Conservation (phyloP, 129 eudicot genomes). For the Chrysanthemum lavandulifolium region DNA sequence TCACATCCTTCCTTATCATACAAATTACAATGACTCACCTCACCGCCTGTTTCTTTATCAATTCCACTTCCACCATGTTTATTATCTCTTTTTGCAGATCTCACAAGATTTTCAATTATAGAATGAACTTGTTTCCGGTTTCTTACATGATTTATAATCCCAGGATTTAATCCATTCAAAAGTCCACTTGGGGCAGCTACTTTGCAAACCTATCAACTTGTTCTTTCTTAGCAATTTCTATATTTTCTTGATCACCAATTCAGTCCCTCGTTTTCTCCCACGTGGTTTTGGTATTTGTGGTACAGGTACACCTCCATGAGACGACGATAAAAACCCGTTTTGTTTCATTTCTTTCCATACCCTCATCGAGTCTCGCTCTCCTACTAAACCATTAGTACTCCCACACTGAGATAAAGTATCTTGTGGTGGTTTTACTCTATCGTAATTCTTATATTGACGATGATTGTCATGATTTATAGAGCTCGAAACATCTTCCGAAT, state of each 20-base stretch:
- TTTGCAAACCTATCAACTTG: slow-evolving; percentile 84
- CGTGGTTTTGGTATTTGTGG: slow-evolving; percentile 50
- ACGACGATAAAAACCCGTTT: slow-evolving; percentile 63
- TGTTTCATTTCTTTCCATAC: slow-evolving; percentile 87
- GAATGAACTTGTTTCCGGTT: slow-evolving; percentile 94
- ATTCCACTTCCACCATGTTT: slow-evolving; percentile 23
- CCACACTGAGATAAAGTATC: slow-evolving; percentile 64
- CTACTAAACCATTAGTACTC: slow-evolving; percentile 48
- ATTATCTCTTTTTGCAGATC: slow-evolving; percentile 52
- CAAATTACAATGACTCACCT: slow-evolving; percentile 12
- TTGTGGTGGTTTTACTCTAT: slow-evolving; percentile 31
- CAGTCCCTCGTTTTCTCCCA: slow-evolving; percentile 57
- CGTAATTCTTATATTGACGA: slow-evolving; percentile 31
- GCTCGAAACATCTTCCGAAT: slow-evolving; percentile 57
- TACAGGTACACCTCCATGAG: slow-evolving; percentile 62
- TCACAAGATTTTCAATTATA: slow-evolving; percentile 83
- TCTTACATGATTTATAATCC: slow-evolving; percentile 91
- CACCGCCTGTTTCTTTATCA: slow-evolving; percentile 24
- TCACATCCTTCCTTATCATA: slow-evolving; percentile 29
- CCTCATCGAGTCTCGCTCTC: slow-evolving; percentile 55
- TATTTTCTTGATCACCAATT: slow-evolving; percentile 59
- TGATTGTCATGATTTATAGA: slow-evolving; percentile 44
- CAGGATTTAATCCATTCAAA: slow-evolving; percentile 80
- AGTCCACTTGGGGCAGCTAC: slow-evolving; percentile 94
- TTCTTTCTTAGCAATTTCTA: slow-evolving; percentile 81